Percentiles rank a stretch among this genome's conserved stretches.
Conservation (phyloP, 495 filamentous ascomycete species). For the Articulospora tetracladia region DNA sequence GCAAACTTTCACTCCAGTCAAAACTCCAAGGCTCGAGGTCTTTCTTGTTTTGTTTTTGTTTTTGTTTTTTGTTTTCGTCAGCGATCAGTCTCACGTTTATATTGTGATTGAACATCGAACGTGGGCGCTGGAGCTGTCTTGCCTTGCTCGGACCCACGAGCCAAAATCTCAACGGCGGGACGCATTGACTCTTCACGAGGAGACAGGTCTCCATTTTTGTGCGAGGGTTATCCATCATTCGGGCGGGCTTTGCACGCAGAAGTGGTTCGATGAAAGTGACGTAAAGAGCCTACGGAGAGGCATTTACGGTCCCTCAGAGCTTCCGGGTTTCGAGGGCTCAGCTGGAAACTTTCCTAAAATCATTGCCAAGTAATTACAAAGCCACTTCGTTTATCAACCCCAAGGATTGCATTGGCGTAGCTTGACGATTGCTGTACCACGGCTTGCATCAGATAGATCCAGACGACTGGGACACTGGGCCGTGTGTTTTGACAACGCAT, state of each 20-base stretch:
- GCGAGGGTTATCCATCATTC: not conserved
- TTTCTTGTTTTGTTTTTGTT: not conserved
- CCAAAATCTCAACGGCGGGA: conserved; percentile 8
- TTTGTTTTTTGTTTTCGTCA: not conserved
- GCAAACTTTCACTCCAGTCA: not conserved
- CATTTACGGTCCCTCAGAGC: conserved; percentile 2
- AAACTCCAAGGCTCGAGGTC: not conserved
- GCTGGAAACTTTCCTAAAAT: not conserved
- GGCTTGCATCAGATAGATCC: conserved; percentile 3
- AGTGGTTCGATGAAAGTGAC: conserved; percentile 11
- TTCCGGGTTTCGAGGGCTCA: not conserved
- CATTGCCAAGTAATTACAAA: not conserved
- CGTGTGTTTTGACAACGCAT: conserved; percentile 16
- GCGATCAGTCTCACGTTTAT: no score
- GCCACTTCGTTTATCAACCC: not conserved
- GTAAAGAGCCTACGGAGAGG: conserved; percentile 7
- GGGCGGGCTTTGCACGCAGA: conserved; percentile 3
- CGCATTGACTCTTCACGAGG: conserved; percentile 8
- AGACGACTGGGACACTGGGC: not conserved
- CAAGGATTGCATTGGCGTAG: not conserved
- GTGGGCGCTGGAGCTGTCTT: not conserved
- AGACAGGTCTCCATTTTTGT: conserved; percentile 1
- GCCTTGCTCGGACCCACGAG: not conserved
- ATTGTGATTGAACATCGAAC: no score
- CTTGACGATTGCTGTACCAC: not conserved